phyloP scores from a whole-genome alignment of 352 stramenopile species.

The Elongisporangium anandrum region DNA sequence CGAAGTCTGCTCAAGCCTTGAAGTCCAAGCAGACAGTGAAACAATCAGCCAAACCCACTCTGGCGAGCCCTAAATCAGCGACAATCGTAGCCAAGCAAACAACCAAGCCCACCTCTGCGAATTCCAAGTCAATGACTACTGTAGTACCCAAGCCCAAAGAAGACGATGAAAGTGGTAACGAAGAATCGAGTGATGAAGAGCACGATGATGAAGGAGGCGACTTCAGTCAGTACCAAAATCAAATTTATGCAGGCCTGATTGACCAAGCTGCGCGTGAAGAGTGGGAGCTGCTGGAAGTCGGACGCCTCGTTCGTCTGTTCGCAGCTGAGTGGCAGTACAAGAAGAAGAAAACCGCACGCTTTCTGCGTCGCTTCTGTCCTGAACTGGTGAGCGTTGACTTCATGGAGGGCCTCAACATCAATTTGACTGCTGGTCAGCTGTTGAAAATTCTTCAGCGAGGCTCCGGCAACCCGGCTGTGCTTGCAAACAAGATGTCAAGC shows the following conservation, averaged over 20 bases:
- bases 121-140: background rate
- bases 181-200: background rate
- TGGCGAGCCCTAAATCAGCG: background rate
- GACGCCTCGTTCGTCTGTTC: slow-evolving; percentile 78
- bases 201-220: slow-evolving; percentile 19
- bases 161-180: slow-evolving; percentile 8
- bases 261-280: slow-evolving; percentile 65
- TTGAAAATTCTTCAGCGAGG: slow-evolving; percentile 67
- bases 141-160: slow-evolving; percentile 4
- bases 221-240: slow-evolving; percentile 7
- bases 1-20: background rate
- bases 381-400: slow-evolving; percentile 87
- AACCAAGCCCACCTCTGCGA: no score
- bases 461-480: slow-evolving; percentile 44
- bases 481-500: slow-evolving; percentile 74
- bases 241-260: slow-evolving; percentile 72
- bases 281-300: slow-evolving; percentile 79
- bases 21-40: background rate
- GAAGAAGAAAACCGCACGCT: slow-evolving; percentile 50
- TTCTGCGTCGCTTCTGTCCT: slow-evolving; percentile 54
- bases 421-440: slow-evolving; percentile 46
- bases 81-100: background rate
- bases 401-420: slow-evolving; percentile 66
- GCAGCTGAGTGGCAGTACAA: slow-evolving; percentile 49
- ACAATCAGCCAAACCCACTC: background rate